Conservation (phyloP, 164 flowering plant species). For the Pachysandra terminalis region DNA sequence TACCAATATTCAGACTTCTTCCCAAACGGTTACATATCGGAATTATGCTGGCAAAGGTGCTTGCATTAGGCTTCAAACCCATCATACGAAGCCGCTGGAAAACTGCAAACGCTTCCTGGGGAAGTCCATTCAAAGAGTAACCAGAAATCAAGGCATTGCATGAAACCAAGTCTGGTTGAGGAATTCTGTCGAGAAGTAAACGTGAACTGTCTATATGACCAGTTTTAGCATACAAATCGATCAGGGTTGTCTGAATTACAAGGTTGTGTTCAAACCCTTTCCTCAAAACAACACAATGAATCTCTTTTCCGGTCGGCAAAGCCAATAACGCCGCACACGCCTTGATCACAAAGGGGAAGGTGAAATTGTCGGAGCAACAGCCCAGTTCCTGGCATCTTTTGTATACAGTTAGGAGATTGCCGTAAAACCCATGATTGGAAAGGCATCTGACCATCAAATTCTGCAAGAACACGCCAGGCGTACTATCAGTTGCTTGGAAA, state of each 20-base stretch:
- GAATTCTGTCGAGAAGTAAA: conserved; percentile 25
- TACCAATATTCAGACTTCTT: conserved; percentile 17
- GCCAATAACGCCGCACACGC: conserved; percentile 31
- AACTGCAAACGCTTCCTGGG: conserved; percentile 23
- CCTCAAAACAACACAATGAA: conserved; percentile 29
- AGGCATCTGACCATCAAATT: conserved; percentile 32
- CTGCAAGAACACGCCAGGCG: conserved; percentile 21
- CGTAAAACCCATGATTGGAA: conserved; percentile 23
- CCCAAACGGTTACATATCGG: conserved; percentile 31
- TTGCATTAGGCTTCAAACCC: conserved; percentile 36
- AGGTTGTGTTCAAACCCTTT: conserved; percentile 29
- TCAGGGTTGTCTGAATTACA: conserved; percentile 32
- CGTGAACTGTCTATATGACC: conserved; percentile 26
- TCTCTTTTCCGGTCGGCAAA: conserved; percentile 15
- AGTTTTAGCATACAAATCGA: conserved; percentile 33
- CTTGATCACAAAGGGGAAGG: conserved; percentile 40
- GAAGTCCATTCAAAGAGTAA: conserved; percentile 28
- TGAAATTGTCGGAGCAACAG: conserved; percentile 29
- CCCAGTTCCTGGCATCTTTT: conserved; percentile 16
- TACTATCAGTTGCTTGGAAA: no score
- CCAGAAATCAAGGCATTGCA: conserved; percentile 43
- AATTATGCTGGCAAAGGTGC: conserved; percentile 37
- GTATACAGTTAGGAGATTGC: conserved; percentile 21
- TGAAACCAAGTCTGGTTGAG: conserved; percentile 37
- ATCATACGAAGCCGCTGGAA: conserved; percentile 8